Percentiles rank a stretch among this genome's conserved stretches.
phyloP scores from a whole-genome alignment of 202 grass and related monocot genomes.

The Sporobolus alterniflorus region DNA sequence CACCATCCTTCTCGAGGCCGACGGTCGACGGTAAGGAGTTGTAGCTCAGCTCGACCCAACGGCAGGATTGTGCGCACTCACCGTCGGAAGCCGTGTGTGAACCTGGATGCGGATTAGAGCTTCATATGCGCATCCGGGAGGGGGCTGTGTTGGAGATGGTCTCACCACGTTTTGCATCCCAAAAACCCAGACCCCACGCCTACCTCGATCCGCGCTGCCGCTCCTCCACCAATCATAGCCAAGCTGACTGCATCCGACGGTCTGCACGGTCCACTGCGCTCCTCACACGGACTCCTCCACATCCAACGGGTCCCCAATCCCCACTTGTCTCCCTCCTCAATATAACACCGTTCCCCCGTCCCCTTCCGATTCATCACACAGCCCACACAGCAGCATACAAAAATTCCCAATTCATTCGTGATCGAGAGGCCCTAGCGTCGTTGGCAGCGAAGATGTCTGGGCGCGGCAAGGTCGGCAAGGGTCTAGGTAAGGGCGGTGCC shows the following conservation, averaged over 20 bases:
- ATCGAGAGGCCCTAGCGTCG: not conserved
- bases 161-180: too few relatives aligned
- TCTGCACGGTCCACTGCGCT: not conserved
- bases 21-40: too few relatives aligned
- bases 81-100: too few relatives aligned
- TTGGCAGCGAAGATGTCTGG: slow-evolving; percentile 26
- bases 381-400: not conserved
- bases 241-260: not conserved
- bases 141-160: too few relatives aligned
- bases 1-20: too few relatives aligned
- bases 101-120: too few relatives aligned
- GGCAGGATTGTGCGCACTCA: too few relatives aligned
- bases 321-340: not conserved
- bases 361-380: not conserved
- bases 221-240: not conserved
- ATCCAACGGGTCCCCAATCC: not conserved
- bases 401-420: not conserved
- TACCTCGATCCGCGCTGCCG: not conserved
- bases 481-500: slow-evolving; percentile 87
- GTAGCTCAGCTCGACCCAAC: too few relatives aligned
- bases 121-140: too few relatives aligned
- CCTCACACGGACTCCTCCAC: not conserved
- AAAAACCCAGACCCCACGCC: not conserved
- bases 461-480: slow-evolving; percentile 90
- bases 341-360: not conserved